Percentiles rank a stretch among this genome's conserved stretches.
These are phyloP conservation scores for Globisporangium apiculatum DNA, from an alignment of 352 stramenopile species.

Conservation along the genomic window DNA sequence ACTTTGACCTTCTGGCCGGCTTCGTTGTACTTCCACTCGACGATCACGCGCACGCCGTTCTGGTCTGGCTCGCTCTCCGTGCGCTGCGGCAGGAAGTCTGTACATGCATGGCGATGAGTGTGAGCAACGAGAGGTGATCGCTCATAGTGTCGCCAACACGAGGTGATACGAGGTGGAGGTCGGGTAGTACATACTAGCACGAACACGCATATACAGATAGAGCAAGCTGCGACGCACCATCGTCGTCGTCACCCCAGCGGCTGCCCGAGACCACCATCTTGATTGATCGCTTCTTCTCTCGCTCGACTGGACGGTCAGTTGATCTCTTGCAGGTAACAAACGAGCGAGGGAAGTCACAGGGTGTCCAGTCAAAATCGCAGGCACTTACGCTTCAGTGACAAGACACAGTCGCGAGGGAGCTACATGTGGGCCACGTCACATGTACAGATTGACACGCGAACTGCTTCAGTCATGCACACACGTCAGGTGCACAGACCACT, in stretches of 20 bases:
- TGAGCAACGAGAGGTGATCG: no score
- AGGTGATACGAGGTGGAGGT: background rate
- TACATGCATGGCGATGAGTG: background rate
- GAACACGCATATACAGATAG: background rate
- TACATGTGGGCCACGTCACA: no score
- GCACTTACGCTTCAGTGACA: background rate
- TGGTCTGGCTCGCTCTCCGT: conserved; percentile 78
- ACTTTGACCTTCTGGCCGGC: conserved; percentile 87
- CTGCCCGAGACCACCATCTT: conserved; percentile 68
- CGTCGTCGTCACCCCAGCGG: conserved; percentile 73
- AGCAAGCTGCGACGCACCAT: conserved; percentile 25
- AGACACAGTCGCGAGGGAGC: no score
- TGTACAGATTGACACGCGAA: no score
- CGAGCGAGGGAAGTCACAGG: background rate
- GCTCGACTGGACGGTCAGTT: background rate
- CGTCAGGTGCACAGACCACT: no score
- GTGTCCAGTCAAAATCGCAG: background rate
- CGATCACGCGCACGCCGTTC: conserved; percentile 76
- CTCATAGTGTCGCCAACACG: no score
- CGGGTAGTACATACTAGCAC: background rate
- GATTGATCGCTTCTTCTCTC: conserved; percentile 7
- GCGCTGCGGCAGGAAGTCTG: conserved; percentile 70
- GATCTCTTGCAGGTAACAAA: background rate
- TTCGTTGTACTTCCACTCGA: conserved; percentile 89
- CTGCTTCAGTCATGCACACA: no score